Evolutionary conservation across 2,329 filamentous ascomycete genomes (phyloP).

Genomic region (Blastomyces silverae): DNA sequence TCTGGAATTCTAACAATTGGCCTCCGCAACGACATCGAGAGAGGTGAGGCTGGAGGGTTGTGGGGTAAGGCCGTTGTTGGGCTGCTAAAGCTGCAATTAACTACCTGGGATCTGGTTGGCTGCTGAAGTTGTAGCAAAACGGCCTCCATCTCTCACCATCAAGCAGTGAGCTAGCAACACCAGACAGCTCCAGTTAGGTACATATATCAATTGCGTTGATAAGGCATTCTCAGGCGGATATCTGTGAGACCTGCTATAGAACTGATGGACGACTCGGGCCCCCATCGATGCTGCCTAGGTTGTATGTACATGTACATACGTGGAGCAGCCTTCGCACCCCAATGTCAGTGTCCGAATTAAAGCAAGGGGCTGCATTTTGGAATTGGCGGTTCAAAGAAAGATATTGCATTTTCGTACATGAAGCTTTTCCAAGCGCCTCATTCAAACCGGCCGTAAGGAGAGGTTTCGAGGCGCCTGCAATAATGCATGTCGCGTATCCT

Average conservation of each 20-base stretch:
- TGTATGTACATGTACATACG: too few relatives aligned
- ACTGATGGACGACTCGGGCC: background rate
- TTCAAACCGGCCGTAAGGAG: background rate
- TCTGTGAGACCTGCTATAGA: background rate
- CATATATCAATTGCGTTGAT: background rate
- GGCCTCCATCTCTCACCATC: background rate
- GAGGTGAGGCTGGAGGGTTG: background rate
- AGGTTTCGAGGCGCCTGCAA: background rate
- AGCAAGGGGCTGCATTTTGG: background rate
- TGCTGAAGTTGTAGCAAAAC: background rate
- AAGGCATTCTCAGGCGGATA: background rate
- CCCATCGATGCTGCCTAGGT: background rate
- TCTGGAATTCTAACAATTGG: background rate
- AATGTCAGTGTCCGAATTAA: background rate
- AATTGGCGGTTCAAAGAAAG: background rate
- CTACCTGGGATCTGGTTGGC: background rate
- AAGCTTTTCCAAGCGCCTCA: background rate
- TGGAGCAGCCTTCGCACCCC: background rate
- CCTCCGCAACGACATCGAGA: background rate
- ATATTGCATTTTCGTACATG: background rate
- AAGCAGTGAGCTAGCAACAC: background rate
- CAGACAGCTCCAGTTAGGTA: background rate
- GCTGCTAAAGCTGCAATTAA: background rate
- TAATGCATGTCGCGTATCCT: background rate
- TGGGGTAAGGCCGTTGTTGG: background rate